These are phyloP conservation scores for Coniferiporia sulphurascens DNA, from an alignment of 1,284 basidiomycete genomes.

Conservation along the genomic window DNA sequence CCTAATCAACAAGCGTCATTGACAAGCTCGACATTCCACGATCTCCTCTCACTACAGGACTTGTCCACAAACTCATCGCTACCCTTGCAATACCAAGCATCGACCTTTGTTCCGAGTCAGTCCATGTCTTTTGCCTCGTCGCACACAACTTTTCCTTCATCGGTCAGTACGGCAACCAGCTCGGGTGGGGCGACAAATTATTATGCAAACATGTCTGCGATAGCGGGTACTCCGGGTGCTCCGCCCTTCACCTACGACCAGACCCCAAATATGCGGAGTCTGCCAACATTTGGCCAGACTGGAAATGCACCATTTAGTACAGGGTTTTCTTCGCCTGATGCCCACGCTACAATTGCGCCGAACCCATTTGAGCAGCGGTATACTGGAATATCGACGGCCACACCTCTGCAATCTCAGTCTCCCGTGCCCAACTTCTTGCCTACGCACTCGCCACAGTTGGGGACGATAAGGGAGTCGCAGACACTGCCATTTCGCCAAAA, in stretches of 20 bases:
- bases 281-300: constrained; percentile 6
- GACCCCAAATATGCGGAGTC: neutral
- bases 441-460: constrained; percentile 6
- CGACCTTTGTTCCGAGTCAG: constrained; percentile 8
- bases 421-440: constrained; percentile 19
- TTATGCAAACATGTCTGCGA: constrained; percentile 10
- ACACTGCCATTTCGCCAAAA: neutral
- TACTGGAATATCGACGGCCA: constrained; percentile 6
- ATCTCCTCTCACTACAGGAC: constrained; percentile 45
- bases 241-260: constrained; percentile 2
- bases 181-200: constrained; percentile 1
- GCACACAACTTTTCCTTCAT: neutral
- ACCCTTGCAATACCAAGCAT: constrained; percentile 46
- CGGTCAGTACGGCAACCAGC: neutral
- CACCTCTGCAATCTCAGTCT: constrained; percentile 1
- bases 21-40: constrained; percentile 32
- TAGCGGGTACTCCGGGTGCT: neutral
- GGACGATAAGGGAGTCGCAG: neutral
- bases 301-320: constrained; percentile 9
- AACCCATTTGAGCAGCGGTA: constrained; percentile 24
- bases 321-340: constrained; percentile 16
- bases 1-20: constrained; percentile 28
- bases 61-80: constrained; percentile 44
- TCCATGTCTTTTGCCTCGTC: neutral
- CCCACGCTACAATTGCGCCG: neutral